phyloP scores from a whole-genome alignment of 768 basidiomycete species.

The Boletus fagicola region DNA sequence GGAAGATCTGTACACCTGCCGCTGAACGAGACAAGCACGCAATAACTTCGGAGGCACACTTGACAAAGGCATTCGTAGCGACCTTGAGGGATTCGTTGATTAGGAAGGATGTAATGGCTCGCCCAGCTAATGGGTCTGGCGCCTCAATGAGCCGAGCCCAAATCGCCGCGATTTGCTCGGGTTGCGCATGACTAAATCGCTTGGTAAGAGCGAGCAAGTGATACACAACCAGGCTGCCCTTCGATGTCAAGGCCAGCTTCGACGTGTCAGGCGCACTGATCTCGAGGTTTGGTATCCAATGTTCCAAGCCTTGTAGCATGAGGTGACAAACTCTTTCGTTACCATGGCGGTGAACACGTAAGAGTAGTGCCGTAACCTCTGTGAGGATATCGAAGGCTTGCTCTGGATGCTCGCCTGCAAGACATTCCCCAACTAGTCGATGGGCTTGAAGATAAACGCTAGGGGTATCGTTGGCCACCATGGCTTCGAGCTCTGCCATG shows the following conservation, averaged over 20 bases:
- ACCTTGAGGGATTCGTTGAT: slow-evolving; percentile 87
- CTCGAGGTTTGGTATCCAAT: slow-evolving; percentile 79
- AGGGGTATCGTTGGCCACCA: slow-evolving; percentile 67
- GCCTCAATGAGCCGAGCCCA: slow-evolving; percentile 78
- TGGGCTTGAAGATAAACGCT: slow-evolving; percentile 82
- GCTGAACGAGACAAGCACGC: slow-evolving; percentile 79
- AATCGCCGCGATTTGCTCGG: slow-evolving; percentile 76
- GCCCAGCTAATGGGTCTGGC: slow-evolving; percentile 70
- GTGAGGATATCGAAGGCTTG: slow-evolving; percentile 63
- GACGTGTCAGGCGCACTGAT: slow-evolving; percentile 45
- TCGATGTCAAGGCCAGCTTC: slow-evolving; percentile 30
- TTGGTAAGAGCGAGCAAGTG: slow-evolving; percentile 82
- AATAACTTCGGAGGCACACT: slow-evolving; percentile 76
- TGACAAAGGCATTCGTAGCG: slow-evolving; percentile 72
- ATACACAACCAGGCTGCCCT: slow-evolving; percentile 66
- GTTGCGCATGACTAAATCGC: slow-evolving; percentile 67
- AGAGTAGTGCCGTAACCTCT: slow-evolving; percentile 72
- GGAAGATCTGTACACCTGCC: slow-evolving; percentile 69
- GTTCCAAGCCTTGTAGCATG: slow-evolving; percentile 75
- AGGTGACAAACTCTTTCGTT: slow-evolving; percentile 51
- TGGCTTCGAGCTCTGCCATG: slow-evolving; percentile 71
- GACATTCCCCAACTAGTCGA: slow-evolving; percentile 68
- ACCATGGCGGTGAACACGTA: slow-evolving; percentile 54
- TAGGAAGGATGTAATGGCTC: slow-evolving; percentile 77
- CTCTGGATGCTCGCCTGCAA: slow-evolving; percentile 74